Percentiles rank a stretch among this genome's conserved stretches.
phyloP scores from a whole-genome alignment of 805 yeast genomes.

The Lachancea dasiensis region DNA sequence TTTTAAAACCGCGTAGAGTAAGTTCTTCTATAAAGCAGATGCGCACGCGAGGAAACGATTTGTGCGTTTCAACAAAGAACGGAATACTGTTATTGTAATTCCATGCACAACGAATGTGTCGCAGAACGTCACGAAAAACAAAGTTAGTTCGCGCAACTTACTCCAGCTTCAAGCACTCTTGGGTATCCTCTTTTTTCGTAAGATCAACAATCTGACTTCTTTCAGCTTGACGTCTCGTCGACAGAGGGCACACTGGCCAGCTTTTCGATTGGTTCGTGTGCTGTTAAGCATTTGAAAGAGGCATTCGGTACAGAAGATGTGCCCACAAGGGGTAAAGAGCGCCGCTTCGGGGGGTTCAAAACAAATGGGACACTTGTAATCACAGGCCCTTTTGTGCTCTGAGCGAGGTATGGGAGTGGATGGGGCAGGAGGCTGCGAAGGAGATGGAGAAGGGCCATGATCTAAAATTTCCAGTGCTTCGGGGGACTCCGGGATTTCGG shows the following conservation, averaged over 20 bases:
- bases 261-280: constrained; percentile 34
- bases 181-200: constrained; percentile 28
- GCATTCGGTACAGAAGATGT: constrained; percentile 49
- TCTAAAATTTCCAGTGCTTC: constrained; percentile 39
- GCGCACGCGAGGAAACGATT: no score
- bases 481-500: constrained; percentile 28
- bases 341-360: constrained; percentile 47
- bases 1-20: no score
- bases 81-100: no score
- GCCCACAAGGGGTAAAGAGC: constrained; percentile 51
- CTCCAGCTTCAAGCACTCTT: background rate
- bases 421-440: no score
- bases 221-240: constrained; percentile 33
- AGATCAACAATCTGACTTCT: constrained; percentile 27
- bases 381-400: constrained; percentile 29
- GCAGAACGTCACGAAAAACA: constrained; percentile 4
- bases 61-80: no score
- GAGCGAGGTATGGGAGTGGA: constrained; percentile 8
- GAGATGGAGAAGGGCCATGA: no score
- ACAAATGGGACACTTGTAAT: constrained; percentile 48
- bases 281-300: constrained; percentile 44
- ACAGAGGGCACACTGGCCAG: constrained; percentile 41
- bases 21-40: no score
- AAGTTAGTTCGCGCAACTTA: no score
- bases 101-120: background rate